Conservation (phyloP, 2,329 filamentous ascomycete genomes). For the Trichoderma asperellum region DNA sequence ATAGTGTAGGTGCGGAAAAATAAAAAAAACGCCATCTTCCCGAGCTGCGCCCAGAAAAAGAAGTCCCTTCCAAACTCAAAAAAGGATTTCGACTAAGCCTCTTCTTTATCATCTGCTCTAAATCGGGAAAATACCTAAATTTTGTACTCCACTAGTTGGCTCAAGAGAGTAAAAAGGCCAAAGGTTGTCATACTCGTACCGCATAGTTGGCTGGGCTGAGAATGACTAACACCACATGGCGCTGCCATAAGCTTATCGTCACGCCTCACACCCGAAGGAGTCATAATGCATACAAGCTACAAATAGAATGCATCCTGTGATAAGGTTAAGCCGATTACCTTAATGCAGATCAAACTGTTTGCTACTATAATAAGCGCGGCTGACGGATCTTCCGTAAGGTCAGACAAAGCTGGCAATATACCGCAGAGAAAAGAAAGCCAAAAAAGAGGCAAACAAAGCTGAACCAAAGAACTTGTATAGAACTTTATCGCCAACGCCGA, state of each 20-base stretch:
- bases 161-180: background rate
- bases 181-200: background rate
- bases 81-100: background rate
- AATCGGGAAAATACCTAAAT: background rate
- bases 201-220: background rate
- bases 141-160: background rate
- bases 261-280: background rate
- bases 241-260: conserved; percentile 20
- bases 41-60: background rate
- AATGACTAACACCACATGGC: conserved; percentile 14
- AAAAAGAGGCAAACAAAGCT: background rate
- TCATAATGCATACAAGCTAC: background rate
- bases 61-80: background rate
- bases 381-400: background rate
- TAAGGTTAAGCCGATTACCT: background rate
- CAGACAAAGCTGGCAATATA: background rate
- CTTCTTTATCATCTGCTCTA: background rate
- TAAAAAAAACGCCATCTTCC: background rate
- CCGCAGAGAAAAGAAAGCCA: background rate
- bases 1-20: background rate
- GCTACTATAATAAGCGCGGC: background rate
- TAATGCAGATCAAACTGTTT: background rate
- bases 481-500: conserved; percentile 11
- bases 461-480: conserved; percentile 5
- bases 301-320: background rate